A percentile compares a stretch with the other conserved stretches of the same genome.
Evolutionary conservation across 768 basidiomycete genomes (phyloP).

Genomic region (Phanerochaete sordida): DNA sequence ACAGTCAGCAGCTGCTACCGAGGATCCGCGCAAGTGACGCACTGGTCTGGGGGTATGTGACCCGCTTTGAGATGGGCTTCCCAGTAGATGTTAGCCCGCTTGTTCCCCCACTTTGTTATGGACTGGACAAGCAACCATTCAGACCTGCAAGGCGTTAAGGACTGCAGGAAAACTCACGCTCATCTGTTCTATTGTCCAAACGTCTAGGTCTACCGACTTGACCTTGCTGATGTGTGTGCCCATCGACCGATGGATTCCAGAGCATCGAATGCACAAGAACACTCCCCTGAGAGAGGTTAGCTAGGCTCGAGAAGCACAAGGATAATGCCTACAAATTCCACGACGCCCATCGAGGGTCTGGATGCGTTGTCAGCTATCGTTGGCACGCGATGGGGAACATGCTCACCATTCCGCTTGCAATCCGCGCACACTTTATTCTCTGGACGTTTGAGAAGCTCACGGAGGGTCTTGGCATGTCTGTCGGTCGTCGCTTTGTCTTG

Average conservation of each 20-base stretch:
- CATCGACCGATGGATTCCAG: slow-evolving; percentile 96
- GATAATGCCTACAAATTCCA: slow-evolving; percentile 79
- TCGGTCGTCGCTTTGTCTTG: slow-evolving; percentile 90
- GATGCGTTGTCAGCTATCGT: neutral
- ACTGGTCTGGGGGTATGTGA: slow-evolving; percentile 95
- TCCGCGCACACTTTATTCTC: slow-evolving; percentile 96
- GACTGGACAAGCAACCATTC: slow-evolving; percentile 38
- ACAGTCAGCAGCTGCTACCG: neutral
- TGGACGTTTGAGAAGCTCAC: slow-evolving; percentile 83
- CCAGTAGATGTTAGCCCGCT: slow-evolving; percentile 92
- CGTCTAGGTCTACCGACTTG: slow-evolving; percentile 95
- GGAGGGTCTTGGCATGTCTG: slow-evolving; percentile 67
- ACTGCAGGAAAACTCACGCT: slow-evolving; percentile 46
- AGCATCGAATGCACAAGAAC: slow-evolving; percentile 95
- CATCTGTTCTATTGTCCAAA: slow-evolving; percentile 99
- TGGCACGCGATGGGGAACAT: neutral
- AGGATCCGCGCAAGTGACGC: too few relatives aligned
- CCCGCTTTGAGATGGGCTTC: slow-evolving; percentile 92
- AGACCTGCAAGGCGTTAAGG: slow-evolving; percentile 1
- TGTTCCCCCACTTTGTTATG: slow-evolving; percentile 94
- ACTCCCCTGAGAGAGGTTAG: slow-evolving; percentile 57
- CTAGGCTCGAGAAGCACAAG: neutral
- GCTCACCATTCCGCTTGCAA: slow-evolving; percentile 91
- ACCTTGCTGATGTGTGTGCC: slow-evolving; percentile 98
- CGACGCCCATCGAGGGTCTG: slow-evolving; percentile 97